Conservation (phyloP, 768 basidiomycete species). For the Russula virescens region DNA sequence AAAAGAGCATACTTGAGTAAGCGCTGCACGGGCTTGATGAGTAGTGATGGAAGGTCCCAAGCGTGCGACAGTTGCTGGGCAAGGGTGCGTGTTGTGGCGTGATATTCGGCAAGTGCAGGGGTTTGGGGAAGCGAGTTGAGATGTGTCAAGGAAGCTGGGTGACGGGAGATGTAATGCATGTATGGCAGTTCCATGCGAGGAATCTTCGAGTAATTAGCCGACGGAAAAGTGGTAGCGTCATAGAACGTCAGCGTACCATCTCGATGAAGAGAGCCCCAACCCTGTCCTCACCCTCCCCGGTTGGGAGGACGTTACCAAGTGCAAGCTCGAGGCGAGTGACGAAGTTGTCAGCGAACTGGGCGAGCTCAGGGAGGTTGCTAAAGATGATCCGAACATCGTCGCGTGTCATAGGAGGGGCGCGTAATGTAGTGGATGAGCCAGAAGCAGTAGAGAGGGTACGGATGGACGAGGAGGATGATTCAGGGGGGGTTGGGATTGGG, state of each 20-base stretch:
- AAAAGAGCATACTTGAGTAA: conserved; percentile 92
- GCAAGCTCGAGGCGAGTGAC: conserved; percentile 60
- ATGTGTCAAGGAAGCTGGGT: conserved; percentile 67
- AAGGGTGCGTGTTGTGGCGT: conserved; percentile 56
- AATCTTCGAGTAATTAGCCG: conserved; percentile 39
- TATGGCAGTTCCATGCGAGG: conserved; percentile 67
- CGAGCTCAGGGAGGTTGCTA: conserved; percentile 70
- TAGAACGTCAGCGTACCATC: conserved; percentile 40
- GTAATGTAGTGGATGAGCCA: conserved; percentile 35
- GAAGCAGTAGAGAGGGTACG: conserved; percentile 49
- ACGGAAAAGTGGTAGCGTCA: background rate
- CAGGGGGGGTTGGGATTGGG: conserved; percentile 33
- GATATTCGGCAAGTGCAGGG: conserved; percentile 58
- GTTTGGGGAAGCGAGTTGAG: conserved; percentile 48
- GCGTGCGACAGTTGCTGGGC: conserved; percentile 74
- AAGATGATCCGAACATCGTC: conserved; percentile 72
- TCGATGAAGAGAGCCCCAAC: conserved; percentile 68
- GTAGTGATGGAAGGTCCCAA: conserved; percentile 88
- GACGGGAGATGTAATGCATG: conserved; percentile 75
- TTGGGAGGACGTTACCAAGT: conserved; percentile 55
- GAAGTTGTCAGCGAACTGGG: conserved; percentile 62
- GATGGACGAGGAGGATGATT: conserved; percentile 43
- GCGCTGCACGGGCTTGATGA: conserved; percentile 97
- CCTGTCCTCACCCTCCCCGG: conserved; percentile 59
- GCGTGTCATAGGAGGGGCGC: conserved; percentile 56